Evolutionary conservation across 768 basidiomycete species (phyloP).

Genomic region (Amanita exitialis): DNA sequence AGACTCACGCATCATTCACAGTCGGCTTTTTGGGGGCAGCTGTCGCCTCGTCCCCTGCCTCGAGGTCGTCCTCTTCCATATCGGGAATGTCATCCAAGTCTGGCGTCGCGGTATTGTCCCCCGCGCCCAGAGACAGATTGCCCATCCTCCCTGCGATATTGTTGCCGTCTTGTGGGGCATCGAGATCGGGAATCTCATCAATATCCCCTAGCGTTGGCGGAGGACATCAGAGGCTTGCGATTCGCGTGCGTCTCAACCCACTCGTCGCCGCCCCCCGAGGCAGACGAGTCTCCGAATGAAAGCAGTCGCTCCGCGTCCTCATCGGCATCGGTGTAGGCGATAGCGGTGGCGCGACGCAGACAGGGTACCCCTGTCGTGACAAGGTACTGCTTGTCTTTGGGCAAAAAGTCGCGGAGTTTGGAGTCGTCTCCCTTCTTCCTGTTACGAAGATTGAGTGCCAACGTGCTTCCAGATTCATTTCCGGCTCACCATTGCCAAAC

Average conservation of each 20-base stretch:
- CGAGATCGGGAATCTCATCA: constrained; percentile 83
- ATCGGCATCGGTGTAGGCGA: constrained; percentile 92
- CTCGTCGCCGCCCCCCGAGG: constrained; percentile 63
- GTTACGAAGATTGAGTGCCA: constrained; percentile 3
- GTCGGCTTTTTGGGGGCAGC: constrained; percentile 42
- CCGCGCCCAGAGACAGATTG: constrained; percentile 31
- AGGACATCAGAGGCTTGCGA: constrained; percentile 36
- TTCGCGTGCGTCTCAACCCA: constrained; percentile 99
- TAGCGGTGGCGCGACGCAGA: constrained; percentile 82
- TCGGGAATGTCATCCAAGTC: constrained; percentile 97
- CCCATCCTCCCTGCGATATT: constrained; percentile 34
- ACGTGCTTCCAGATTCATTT: constrained; percentile 1
- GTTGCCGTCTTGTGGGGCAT: constrained; percentile 37
- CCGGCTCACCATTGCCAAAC: constrained; percentile 86
- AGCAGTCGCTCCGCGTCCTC: constrained; percentile 94
- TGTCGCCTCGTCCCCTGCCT: constrained; percentile 82
- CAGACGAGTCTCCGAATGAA: constrained; percentile 61
- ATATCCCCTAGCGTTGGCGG: constrained; percentile 55
- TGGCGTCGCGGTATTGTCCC: constrained; percentile 50
- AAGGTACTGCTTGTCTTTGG: constrained; percentile 92
- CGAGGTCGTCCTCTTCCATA: constrained; percentile 94
- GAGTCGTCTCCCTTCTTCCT: constrained; percentile 92
- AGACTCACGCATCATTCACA: constrained; percentile 33
- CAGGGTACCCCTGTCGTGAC: constrained; percentile 96
- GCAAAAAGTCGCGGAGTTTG: constrained; percentile 88